Conservation (phyloP, 768 basidiomycete genomes). For the Cystoderma amianthinum region DNA sequence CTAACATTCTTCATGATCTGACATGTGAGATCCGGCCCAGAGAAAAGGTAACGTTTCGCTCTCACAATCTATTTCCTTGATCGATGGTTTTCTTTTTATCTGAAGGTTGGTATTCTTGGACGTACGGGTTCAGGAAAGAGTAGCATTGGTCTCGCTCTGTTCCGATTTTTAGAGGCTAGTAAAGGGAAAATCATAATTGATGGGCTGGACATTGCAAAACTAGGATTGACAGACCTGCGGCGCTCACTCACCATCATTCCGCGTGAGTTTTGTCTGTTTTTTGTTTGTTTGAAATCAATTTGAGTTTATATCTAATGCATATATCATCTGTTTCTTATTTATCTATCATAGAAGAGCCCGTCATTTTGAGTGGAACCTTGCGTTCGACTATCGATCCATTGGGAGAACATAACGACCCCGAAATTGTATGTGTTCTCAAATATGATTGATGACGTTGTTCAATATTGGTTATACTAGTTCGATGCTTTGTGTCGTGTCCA, state of each 20-base stretch:
- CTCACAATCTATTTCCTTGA: not conserved
- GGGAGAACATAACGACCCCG: conserved; percentile 70
- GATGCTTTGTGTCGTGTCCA: too few relatives aligned
- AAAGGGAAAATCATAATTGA: conserved; percentile 67
- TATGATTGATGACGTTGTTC: conserved; percentile 44
- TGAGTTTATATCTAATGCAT: too few relatives aligned
- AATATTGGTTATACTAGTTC: conserved; percentile 39
- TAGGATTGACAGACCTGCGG: conserved; percentile 74
- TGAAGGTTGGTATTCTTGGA: conserved; percentile 63
- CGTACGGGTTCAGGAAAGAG: conserved; percentile 76
- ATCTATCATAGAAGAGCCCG: conserved; percentile 65
- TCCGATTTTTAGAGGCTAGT: conserved; percentile 79
- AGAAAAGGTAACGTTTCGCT: conserved; percentile 52
- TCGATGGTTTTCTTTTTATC: not conserved
- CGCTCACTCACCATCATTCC: conserved; percentile 74
- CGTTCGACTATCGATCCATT: conserved; percentile 79
- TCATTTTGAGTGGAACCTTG: conserved; percentile 71
- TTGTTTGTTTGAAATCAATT: conserved; percentile 24
- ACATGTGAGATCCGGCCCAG: conserved; percentile 68
- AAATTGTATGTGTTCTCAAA: conserved; percentile 47
- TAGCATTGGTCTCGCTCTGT: conserved; percentile 78
- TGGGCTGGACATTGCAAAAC: conserved; percentile 63
- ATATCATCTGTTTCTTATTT: conserved; percentile 46
- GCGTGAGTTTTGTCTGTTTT: not conserved
- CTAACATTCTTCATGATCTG: conserved; percentile 75